These are phyloP conservation scores for Bothriochloa decipiens DNA, from an alignment of 176 grass and related monocot species.

Conservation along the genomic window DNA sequence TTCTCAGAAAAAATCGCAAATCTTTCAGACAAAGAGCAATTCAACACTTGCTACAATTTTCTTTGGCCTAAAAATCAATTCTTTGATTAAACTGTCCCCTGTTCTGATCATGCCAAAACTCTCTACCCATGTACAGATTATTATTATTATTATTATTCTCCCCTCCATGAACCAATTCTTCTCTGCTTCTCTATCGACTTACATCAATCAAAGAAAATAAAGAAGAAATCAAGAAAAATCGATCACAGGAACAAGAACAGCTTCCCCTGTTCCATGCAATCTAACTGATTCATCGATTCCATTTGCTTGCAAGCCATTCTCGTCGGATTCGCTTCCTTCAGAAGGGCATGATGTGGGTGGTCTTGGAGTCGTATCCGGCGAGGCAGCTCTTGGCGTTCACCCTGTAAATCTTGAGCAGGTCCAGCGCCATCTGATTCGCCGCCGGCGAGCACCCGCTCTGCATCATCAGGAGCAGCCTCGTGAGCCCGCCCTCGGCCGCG, in stretches of 20 bases:
- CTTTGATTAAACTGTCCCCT: conserved; percentile 12
- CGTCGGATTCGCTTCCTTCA: conserved; percentile 29
- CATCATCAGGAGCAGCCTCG: conserved; percentile 77
- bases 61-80: background rate
- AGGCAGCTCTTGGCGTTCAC: conserved; percentile 88
- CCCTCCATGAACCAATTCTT: conserved; percentile 36
- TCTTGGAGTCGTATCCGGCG: conserved; percentile 92
- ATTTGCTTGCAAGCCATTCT: background rate
- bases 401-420: conserved; percentile 86
- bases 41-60: background rate
- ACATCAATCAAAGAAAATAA: conserved; percentile 21
- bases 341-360: conserved; percentile 96
- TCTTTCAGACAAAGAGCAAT: background rate
- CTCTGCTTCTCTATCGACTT: conserved; percentile 45
- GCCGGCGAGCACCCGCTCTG: conserved; percentile 80
- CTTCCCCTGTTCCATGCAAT: conserved; percentile 16
- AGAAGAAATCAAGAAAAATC: background rate
- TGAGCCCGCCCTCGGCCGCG: conserved; percentile 62
- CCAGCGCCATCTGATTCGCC: conserved; percentile 75
- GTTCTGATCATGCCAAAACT: conserved; percentile 42
- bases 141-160: conserved; percentile 21
- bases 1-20: background rate
- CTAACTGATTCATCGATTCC: background rate
- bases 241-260: conserved; percentile 14
- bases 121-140: conserved; percentile 39